Evolutionary conservation across 441 rosid species (phyloP).

Genomic region (Melastoma candidum): DNA sequence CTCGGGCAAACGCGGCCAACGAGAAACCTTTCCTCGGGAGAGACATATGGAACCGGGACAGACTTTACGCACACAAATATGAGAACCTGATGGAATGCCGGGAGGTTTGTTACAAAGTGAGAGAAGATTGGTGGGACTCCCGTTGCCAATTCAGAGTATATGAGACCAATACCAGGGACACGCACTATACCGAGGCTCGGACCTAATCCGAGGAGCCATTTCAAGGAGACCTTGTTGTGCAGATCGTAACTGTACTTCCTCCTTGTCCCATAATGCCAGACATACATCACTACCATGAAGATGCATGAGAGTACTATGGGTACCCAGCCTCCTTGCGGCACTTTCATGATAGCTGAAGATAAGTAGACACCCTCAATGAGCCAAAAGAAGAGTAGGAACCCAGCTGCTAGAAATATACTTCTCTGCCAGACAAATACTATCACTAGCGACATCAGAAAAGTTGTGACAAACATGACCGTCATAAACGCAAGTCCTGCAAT

Average conservation of each 20-base stretch:
- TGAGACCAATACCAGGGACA: conserved; percentile 16
- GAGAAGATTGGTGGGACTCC: conserved; percentile 18
- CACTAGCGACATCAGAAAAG: conserved; percentile 19
- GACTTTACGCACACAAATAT: conserved; percentile 17
- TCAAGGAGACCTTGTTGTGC: conserved; percentile 18
- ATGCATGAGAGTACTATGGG: conserved; percentile 13
- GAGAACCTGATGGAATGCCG: conserved; percentile 15
- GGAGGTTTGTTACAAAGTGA: conserved; percentile 18
- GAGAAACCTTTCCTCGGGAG: conserved; percentile 15
- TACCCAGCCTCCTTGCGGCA: conserved; percentile 17
- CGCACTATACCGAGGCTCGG: conserved; percentile 15
- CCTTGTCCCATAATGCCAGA: conserved; percentile 16
- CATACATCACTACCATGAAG: conserved; percentile 13
- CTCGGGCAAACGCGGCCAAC: conserved; percentile 13
- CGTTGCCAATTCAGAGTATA: conserved; percentile 13
- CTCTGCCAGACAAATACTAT: conserved; percentile 16
- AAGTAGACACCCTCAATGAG: conserved; percentile 13
- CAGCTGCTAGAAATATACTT: conserved; percentile 2
- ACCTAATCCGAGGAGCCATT: conserved; percentile 14
- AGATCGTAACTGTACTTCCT: conserved; percentile 10
- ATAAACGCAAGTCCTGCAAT: conserved; percentile 16
- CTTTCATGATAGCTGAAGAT: conserved; percentile 12
- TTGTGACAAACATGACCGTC: conserved; percentile 18
- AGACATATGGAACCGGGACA: conserved; percentile 16
- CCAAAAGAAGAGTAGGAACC: conserved; percentile 12